Base-by-base conservation (phyloP, 305 asterid genomes). In the Fraxinus baroniana region DNA sequence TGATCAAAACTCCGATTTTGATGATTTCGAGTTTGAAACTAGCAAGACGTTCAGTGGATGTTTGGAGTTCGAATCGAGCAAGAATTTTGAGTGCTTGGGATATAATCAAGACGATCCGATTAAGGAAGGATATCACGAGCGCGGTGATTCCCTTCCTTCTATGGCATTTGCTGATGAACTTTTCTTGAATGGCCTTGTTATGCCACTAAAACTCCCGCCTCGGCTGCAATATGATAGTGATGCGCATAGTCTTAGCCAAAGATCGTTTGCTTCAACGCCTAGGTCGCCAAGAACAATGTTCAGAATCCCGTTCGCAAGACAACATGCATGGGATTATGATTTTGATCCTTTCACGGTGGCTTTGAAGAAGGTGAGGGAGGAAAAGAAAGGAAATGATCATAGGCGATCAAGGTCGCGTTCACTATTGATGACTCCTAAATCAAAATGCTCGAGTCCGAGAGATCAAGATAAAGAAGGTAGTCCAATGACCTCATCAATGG, bases 181-280 rank as follows among this genome's bases (percentile, higher is more conserved):
- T 66, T 88, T 89, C 44, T 74, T 80, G 66, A 86, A 90, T n/a
- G 98, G 98, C 70, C 78, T 82, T 35, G 93, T 91, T 79, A 88
- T 93, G 93, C 98, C 98, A 6, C 86, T 95, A 55, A 95, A 91
- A 71, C 97, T 87, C 18, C 98, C 98, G 4, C 98, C 98, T 3
- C 82, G 97, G 87, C 93, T 93, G 41, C 95, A 87, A 28, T 68
- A 1, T 28, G 86, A 88, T 46, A 33, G 80, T 12, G 88, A 83
- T 17, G 77, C 8, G 76, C 79, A 71, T 57, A 74, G 85, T 41
- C 71, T 75, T 15, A 83, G 83, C 81, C 86, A 71, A 3, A 84
- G 76, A 18, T 85, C 92, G 2, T 81, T 89, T 41, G 84, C 87
- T 68, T 80, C 90, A 0, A 85, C 93, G 20, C 87, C 90, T 0